A percentile compares a stretch with the other conserved stretches of the same genome.
Evolutionary conservation across 805 yeast species (phyloP).

Genomic region (Sugiyamaella marilandica): DNA sequence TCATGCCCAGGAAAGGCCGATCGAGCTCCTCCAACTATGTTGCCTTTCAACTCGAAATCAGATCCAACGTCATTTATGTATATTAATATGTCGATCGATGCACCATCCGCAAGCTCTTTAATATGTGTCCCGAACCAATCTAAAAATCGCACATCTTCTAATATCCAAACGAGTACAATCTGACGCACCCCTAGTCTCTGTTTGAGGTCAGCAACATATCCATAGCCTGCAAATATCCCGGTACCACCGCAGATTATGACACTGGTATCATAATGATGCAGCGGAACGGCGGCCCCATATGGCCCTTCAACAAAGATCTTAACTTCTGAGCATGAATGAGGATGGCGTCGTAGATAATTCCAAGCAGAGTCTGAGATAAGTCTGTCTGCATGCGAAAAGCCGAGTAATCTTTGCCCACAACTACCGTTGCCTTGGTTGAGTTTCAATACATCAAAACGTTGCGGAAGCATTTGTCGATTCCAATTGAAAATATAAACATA

Average conservation of each 20-base stretch:
- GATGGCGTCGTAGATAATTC: slow-evolving; percentile 10
- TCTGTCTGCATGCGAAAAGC: not conserved
- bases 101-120: slow-evolving; percentile 6
- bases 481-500: slow-evolving; percentile 54
- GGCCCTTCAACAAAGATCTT: slow-evolving; percentile 11
- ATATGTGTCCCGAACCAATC: slow-evolving; percentile 47
- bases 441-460: slow-evolving; percentile 54
- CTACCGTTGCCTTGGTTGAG: slow-evolving; percentile 3
- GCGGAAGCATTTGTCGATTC: slow-evolving; percentile 59
- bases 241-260: slow-evolving; percentile 11
- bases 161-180: slow-evolving; percentile 42
- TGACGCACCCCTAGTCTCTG: not conserved
- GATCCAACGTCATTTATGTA: not conserved
- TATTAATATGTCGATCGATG: not conserved
- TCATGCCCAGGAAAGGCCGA: no score
- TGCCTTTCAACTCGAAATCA: not conserved
- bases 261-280: not conserved
- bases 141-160: slow-evolving; percentile 44
- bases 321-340: slow-evolving; percentile 4
- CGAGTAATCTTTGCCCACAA: not conserved
- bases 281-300: slow-evolving; percentile 6
- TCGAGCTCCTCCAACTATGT: not conserved
- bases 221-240: slow-evolving; percentile 9
- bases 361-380: slow-evolving; percentile 1
- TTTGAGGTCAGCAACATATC: slow-evolving; percentile 10